Evolutionary conservation across 176 grass and related monocot genomes (phyloP), one percentile per base, ranked within the genome.

Genomic region (Hsuehochloa calcarea): DNA sequence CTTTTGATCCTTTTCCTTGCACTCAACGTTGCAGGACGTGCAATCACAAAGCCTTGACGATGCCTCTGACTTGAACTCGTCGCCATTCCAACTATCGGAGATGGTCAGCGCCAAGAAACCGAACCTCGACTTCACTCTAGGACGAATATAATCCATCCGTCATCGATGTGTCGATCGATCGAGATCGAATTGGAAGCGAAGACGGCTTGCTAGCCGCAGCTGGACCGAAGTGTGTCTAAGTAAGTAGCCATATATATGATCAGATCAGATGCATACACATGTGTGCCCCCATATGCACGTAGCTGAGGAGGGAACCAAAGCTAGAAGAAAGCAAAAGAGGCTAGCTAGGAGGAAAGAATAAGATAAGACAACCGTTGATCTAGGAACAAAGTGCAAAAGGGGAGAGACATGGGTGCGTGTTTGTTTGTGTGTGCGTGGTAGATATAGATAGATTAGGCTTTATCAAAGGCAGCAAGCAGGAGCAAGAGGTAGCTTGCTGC

Each of bases 121-220:
- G 1, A 94, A 92, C 68, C 92, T 97, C 3, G 92, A 97, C 65
- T 97, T 97, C 85, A 94, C 92, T 63, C 87, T 97, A 87, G 94
- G 94, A 67, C 20, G 85, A 67, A 90, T 90, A 72, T 90, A 56
- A 73, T 3, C 23, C 1, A 11, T 29, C 60, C 3, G 1, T 26
- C 63, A 1, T 43, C 27, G 8, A 74, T 41, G 64, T 20, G 6
- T 41, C 20, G 14, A 50, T 38, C 31, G 17, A 40, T 16, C 15
- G 23, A 58, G 38, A 79, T n/a, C 39, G 11, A 35, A 23, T 54
- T 34, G 17, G 17, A 77, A 4, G 6, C 8, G 27, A 39, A 63
- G 70, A 75, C 22, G 68, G 16, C 62, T 67, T 35, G 19, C 62
- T 31, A 25, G 10, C 45, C 7, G 1, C 15, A 34, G 35, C n/a